phyloP scores from a whole-genome alignment of 108 stramenopile species.

The Fragilariopsis cylindrus region DNA sequence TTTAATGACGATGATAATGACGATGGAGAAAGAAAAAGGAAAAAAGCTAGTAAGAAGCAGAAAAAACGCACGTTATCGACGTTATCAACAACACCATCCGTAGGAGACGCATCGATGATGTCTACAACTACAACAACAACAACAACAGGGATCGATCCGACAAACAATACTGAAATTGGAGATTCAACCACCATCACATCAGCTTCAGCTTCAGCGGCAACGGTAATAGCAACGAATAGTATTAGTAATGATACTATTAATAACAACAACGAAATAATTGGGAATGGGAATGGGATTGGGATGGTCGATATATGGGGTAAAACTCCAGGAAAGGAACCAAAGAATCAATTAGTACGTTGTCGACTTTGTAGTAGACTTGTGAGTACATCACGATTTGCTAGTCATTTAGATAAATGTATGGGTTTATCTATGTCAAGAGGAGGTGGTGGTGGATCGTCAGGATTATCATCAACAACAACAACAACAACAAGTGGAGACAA shows the following conservation, averaged over 20 bases:
- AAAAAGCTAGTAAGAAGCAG: slow-evolving; percentile 1
- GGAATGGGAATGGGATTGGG: background rate
- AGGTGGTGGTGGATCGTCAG: background rate
- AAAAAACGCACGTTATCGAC: slow-evolving; percentile 1
- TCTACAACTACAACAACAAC: background rate
- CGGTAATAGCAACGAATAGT: background rate
- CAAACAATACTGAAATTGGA: background rate
- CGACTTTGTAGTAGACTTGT: slow-evolving; percentile 33
- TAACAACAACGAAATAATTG: background rate
- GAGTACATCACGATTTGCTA: slow-evolving; percentile 37
- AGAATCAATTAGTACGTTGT: slow-evolving; percentile 18
- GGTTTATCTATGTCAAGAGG: slow-evolving; percentile 32
- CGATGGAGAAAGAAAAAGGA: slow-evolving; percentile 1
- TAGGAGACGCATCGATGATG: background rate
- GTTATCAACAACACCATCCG: background rate
- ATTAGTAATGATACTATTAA: no score
- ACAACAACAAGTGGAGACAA: no score
- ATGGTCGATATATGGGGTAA: slow-evolving; percentile 34
- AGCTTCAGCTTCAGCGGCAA: background rate
- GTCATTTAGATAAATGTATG: slow-evolving; percentile 45
- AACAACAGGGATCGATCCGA: background rate
- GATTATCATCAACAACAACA: no score
- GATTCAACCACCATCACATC: background rate
- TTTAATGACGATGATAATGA: slow-evolving; percentile 17
- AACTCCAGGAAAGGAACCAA: slow-evolving; percentile 39